These are phyloP conservation scores for Metschnikowia hibisci DNA, from an alignment of 805 yeast species.

Conservation along the genomic window DNA sequence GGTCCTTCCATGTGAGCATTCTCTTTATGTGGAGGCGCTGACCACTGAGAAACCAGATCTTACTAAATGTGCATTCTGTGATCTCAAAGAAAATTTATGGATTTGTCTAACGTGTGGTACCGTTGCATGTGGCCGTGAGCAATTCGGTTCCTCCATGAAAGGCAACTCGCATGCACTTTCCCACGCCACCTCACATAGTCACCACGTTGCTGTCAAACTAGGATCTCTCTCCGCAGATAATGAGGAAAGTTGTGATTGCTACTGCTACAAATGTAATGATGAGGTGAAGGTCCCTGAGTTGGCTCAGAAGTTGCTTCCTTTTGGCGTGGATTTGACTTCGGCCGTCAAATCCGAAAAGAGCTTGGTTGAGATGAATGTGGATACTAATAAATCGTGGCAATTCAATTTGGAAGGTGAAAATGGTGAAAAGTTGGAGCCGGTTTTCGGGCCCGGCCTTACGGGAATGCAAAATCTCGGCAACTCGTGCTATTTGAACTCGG, in stretches of 20 bases:
- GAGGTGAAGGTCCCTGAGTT: slow-evolving; percentile 75
- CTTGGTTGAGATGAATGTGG: slow-evolving; percentile 83
- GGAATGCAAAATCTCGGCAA: slow-evolving; percentile 91
- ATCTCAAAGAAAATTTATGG: slow-evolving; percentile 79
- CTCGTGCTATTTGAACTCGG: slow-evolving; percentile 85
- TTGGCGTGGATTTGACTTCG: slow-evolving; percentile 59
- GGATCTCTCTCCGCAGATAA: slow-evolving; percentile 81
- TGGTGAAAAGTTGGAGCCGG: slow-evolving; percentile 60
- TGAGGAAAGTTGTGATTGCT: slow-evolving; percentile 61
- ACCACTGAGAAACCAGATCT: slow-evolving; percentile 35
- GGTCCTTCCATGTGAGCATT: slow-evolving; percentile 74
- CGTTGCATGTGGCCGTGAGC: slow-evolving; percentile 93
- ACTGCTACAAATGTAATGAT: slow-evolving; percentile 85
- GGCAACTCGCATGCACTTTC: slow-evolving; percentile 88
- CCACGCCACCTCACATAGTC: slow-evolving; percentile 60
- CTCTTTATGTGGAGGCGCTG: slow-evolving; percentile 46
- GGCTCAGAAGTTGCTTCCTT: slow-evolving; percentile 45
- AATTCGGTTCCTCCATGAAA: slow-evolving; percentile 82
- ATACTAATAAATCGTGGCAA: slow-evolving; percentile 91
- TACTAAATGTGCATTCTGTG: slow-evolving; percentile 54
- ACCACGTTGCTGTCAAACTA: slow-evolving; percentile 82
- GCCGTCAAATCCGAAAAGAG: slow-evolving; percentile 79
- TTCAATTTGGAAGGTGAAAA: slow-evolving; percentile 71
- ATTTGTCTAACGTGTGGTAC: slow-evolving; percentile 86
- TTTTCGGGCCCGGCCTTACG: slow-evolving; percentile 73